Percentiles rank a stretch among this genome's conserved stretches.
Conservation (phyloP, 176 grass and related monocot genomes). For the Zea mays region DNA sequence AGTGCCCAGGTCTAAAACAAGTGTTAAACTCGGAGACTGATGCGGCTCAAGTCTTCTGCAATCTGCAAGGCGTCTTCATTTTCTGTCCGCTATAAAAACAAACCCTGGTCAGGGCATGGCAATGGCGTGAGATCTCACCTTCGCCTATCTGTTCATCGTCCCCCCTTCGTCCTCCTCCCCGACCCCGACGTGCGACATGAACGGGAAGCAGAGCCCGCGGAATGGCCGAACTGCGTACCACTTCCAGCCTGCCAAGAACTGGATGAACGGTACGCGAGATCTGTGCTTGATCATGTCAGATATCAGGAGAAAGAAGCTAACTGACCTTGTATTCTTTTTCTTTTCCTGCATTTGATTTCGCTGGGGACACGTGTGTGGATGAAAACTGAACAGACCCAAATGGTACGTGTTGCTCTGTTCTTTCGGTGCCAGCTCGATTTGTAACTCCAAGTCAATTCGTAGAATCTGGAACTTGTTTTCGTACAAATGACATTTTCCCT, state of each 20-base stretch:
- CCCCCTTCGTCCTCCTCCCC: not conserved
- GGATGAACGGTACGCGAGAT: conserved; percentile 55
- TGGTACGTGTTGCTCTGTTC: conserved; percentile 22
- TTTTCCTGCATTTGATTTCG: not conserved
- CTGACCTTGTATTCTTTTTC: not conserved
- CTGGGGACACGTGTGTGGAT: not conserved
- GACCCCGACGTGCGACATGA: not conserved
- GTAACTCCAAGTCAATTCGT: too few relatives aligned
- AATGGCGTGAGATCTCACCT: not conserved
- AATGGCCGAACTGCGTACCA: conserved; percentile 61
- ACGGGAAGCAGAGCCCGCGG: not conserved
- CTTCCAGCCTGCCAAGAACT: conserved; percentile 67
- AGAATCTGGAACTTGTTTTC: too few relatives aligned
- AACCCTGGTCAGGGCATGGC: not conserved
- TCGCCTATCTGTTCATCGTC: not conserved
- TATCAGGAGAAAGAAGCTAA: not conserved
- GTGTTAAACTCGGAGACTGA: not conserved
- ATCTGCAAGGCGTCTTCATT: not conserved
- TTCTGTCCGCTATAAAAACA: conserved; percentile 14
- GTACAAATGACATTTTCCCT: too few relatives aligned
- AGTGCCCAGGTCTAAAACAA: conserved; percentile 4
- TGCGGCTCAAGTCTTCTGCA: not conserved
- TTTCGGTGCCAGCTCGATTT: too few relatives aligned
- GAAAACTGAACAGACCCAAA: conserved; percentile 54
- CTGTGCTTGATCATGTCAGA: not conserved